phyloP scores from a whole-genome alignment of 352 stramenopile species.

The Blastocystis sp. region DNA sequence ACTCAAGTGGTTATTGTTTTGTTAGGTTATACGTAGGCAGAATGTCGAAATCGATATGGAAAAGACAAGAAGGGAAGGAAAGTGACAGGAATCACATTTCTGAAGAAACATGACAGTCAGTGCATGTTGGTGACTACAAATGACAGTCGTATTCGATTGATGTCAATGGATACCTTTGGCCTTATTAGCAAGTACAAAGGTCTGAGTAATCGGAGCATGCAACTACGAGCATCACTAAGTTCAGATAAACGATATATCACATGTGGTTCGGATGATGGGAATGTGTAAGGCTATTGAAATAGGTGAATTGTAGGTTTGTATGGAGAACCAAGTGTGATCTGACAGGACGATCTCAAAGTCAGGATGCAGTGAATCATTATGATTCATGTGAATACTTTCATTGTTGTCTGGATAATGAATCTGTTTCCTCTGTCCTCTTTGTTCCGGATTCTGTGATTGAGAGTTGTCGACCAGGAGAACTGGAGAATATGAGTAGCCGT shows the following conservation, averaged over 20 bases:
- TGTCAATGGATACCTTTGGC: constrained; percentile 68
- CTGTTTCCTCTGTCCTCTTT: constrained; percentile 1
- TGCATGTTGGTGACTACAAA: constrained; percentile 69
- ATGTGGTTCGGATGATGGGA: constrained; percentile 44
- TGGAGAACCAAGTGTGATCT: constrained; percentile 36
- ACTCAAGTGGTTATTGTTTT: constrained; percentile 66
- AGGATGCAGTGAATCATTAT: constrained; percentile 1
- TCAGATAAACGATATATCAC: constrained; percentile 15
- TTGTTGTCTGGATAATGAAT: constrained; percentile 48
- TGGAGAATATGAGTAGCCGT: background rate
- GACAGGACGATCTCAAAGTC: background rate
- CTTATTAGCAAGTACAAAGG: constrained; percentile 66
- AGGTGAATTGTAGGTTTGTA: constrained; percentile 33
- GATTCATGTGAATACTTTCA: constrained; percentile 49
- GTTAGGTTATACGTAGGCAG: background rate
- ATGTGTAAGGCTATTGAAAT: background rate
- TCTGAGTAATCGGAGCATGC: constrained; percentile 58
- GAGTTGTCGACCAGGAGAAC: constrained; percentile 15
- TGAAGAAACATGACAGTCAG: constrained; percentile 62
- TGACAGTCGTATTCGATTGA: constrained; percentile 68
- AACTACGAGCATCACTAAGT: constrained; percentile 63
- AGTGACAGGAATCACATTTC: constrained; percentile 69
- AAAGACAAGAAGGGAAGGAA: constrained; percentile 67
- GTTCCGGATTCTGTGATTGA: constrained; percentile 36
- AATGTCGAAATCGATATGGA: constrained; percentile 67